phyloP scores from a whole-genome alignment of 2,329 filamentous ascomycete genomes.

The Aspergillus aculeatinus region DNA sequence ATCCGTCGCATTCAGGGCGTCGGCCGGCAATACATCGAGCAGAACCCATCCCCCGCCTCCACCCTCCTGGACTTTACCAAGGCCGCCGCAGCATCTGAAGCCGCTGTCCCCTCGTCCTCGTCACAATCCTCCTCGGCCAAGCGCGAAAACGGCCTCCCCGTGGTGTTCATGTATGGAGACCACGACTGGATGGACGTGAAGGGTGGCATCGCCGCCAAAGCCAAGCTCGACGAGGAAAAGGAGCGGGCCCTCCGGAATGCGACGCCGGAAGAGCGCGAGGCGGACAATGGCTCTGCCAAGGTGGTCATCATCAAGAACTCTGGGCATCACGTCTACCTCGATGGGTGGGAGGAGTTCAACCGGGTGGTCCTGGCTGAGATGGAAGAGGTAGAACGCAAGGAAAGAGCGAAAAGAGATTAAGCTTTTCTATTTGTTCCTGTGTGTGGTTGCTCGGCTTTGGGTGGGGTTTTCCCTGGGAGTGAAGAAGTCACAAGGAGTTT shows the following conservation, averaged over 20 bases:
- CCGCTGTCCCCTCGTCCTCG: conserved; percentile 25
- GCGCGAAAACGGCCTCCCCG: conserved; percentile 68
- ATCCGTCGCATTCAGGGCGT: conserved; percentile 85
- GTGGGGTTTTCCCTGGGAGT: no score
- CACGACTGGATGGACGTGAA: conserved; percentile 98
- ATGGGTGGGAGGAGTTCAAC: conserved; percentile 70
- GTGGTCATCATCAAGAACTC: conserved; percentile 74
- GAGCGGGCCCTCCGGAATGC: conserved; percentile 60
- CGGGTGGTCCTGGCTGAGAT: conserved; percentile 64
- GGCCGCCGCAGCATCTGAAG: conserved; percentile 29
- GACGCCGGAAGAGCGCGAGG: conserved; percentile 63
- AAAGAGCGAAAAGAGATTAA: conserved; percentile 20
- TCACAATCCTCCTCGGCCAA: conserved; percentile 21
- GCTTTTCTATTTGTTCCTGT: neutral
- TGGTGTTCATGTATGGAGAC: conserved; percentile 95
- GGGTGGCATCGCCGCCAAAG: conserved; percentile 75
- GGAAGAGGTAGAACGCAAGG: conserved; percentile 54
- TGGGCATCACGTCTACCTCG: conserved; percentile 71
- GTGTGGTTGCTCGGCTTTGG: neutral
- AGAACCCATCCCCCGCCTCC: conserved; percentile 18
- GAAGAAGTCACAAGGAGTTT: no score
- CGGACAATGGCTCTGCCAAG: conserved; percentile 77
- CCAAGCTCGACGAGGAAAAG: conserved; percentile 72
- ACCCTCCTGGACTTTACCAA: conserved; percentile 12
- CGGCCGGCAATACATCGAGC: conserved; percentile 64